These are phyloP conservation scores for Zostera marina DNA, from an alignment of 116 monocot genomes.

Conservation along the genomic window DNA sequence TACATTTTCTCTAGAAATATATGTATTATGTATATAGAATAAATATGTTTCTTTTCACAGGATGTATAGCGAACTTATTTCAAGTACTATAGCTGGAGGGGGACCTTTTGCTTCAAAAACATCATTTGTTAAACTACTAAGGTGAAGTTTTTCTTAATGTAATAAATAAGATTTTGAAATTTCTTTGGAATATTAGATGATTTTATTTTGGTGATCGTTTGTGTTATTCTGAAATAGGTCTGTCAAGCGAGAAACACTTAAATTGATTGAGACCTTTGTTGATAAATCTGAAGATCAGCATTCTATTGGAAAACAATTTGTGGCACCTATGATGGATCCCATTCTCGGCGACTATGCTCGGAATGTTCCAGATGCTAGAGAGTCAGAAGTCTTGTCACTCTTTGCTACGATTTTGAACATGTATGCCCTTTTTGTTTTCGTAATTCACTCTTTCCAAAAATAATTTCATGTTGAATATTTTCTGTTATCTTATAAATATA, in stretches of 20 bases:
- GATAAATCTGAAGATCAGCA: constrained; percentile 95
- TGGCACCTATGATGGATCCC: constrained; percentile 99
- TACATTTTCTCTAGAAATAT: too few species aligned
- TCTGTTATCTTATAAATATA: too few species aligned
- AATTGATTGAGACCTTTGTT: constrained; percentile 92
- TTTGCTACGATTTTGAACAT: constrained; percentile 87
- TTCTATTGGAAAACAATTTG: constrained; percentile 87
- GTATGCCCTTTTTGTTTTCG: background rate
- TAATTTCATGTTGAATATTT: too few species aligned
- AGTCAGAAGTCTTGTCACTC: constrained; percentile 94
- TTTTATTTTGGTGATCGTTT: constrained; percentile 1
- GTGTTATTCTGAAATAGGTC: constrained; percentile 31
- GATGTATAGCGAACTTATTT: constrained; percentile 99
- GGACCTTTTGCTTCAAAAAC: constrained; percentile 94
- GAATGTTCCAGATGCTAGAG: constrained; percentile 97
- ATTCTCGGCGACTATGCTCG: constrained; percentile 94
- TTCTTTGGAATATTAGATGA: background rate
- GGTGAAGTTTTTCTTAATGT: constrained; percentile 21
- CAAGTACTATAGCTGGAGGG: constrained; percentile 89
- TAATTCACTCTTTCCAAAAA: too few species aligned
- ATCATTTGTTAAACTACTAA: constrained; percentile 86
- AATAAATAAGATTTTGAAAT: background rate
- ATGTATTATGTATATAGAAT: too few species aligned
- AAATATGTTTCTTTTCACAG: constrained; percentile 23
- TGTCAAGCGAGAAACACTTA: constrained; percentile 92